A percentile compares a stretch with the other conserved stretches of the same genome.
Conservation (phyloP, 306 rosid genomes). For the Clitoria ternatea region DNA sequence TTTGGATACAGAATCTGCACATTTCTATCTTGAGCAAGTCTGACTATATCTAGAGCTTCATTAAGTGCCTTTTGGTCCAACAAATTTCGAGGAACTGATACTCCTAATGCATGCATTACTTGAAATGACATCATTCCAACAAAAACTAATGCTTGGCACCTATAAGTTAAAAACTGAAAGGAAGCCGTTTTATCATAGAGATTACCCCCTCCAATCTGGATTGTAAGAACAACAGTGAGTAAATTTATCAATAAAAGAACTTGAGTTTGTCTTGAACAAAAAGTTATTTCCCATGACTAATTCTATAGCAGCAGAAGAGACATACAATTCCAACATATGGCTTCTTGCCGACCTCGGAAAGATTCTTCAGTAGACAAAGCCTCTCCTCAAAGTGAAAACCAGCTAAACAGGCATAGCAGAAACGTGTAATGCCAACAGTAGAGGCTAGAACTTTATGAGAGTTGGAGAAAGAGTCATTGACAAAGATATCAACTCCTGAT, state of each 20-base stretch:
- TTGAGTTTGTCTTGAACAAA: slow-evolving; percentile 5
- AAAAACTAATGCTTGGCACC: slow-evolving; percentile 68
- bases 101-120: slow-evolving; percentile 73
- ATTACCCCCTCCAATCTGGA: slow-evolving; percentile 86
- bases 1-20: slow-evolving; percentile 63
- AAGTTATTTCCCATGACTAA: slow-evolving; percentile 1
- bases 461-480: slow-evolving; percentile 74
- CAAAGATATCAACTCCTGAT: slow-evolving; percentile 73
- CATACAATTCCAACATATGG: slow-evolving; percentile 91
- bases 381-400: slow-evolving; percentile 85
- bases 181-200: slow-evolving; percentile 65
- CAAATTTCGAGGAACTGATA: slow-evolving; percentile 51
- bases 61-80: slow-evolving; percentile 45
- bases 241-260: neutral
- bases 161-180: slow-evolving; percentile 63
- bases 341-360: slow-evolving; percentile 40
- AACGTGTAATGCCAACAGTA: slow-evolving; percentile 79
- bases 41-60: slow-evolving; percentile 55
- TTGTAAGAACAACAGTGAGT: slow-evolving; percentile 15
- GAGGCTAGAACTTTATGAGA: slow-evolving; percentile 87
- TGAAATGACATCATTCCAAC: slow-evolving; percentile 91
- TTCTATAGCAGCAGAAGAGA: slow-evolving; percentile 16
- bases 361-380: slow-evolving; percentile 43
- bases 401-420: slow-evolving; percentile 68
- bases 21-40: slow-evolving; percentile 44